These are phyloP conservation scores for Casaregolazyma lundiana DNA, from an alignment of 1,139 yeast species.

Conservation along the genomic window DNA sequence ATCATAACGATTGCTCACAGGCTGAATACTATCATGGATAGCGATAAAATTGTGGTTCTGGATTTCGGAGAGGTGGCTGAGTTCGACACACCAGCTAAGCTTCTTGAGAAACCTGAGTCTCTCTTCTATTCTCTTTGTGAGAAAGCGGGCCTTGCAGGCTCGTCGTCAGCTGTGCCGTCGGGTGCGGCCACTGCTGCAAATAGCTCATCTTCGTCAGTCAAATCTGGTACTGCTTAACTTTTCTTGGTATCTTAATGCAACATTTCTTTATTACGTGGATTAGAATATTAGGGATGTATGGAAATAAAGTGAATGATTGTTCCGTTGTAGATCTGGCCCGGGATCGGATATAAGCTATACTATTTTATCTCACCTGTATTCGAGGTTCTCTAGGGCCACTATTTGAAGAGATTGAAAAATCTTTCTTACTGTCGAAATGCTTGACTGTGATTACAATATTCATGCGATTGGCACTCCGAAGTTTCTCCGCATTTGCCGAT, in stretches of 20 bases:
- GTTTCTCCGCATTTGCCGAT: no score
- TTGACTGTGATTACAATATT: no score
- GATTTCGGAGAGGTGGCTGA: slow-evolving; percentile 66
- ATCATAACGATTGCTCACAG: slow-evolving; percentile 78
- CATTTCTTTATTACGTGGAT: background rate
- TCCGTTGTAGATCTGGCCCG: no score
- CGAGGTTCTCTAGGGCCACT: no score
- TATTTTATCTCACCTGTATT: no score
- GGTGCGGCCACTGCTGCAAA: background rate
- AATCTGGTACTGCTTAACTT: background rate
- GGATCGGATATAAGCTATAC: no score
- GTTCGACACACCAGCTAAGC: slow-evolving; percentile 56
- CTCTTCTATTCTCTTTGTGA: slow-evolving; percentile 61
- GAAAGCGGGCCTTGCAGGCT: slow-evolving; percentile 42
- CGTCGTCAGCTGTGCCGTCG: background rate
- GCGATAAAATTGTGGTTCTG: slow-evolving; percentile 62
- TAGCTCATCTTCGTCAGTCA: background rate
- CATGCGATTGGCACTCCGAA: no score
- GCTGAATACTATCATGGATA: slow-evolving; percentile 73
- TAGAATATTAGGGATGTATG: background rate
- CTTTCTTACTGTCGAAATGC: no score
- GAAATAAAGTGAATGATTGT: no score
- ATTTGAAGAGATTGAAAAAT: no score
- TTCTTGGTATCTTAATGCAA: background rate
- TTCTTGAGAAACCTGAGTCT: slow-evolving; percentile 43